Percentiles rank a stretch among this genome's conserved stretches.
phyloP scores from a whole-genome alignment of 257 asterid species.

The Coffea canephora region DNA sequence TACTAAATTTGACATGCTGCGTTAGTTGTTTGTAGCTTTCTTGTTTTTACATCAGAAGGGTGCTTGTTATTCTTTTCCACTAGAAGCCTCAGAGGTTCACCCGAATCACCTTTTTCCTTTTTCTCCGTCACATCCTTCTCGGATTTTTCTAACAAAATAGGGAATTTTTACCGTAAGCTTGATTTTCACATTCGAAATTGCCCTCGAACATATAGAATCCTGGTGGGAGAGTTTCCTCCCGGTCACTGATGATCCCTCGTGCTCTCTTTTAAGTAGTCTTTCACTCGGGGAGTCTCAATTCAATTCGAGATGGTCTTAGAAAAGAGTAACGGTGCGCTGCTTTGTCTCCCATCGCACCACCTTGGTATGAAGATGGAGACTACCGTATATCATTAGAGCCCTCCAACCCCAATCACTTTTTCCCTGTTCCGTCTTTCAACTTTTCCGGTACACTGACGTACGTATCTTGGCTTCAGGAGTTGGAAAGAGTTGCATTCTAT shows the following conservation, averaged over 20 bases:
- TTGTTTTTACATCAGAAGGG: not conserved
- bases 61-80: not conserved
- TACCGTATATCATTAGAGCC: not conserved
- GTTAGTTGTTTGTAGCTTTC: not conserved
- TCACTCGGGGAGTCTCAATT: not conserved
- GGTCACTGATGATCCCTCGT: not conserved
- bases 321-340: not conserved
- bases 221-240: not conserved
- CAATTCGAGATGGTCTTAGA: not conserved
- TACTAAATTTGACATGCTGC: not conserved
- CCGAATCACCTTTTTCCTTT: too few relatives aligned
- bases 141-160: too few relatives aligned
- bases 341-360: not conserved
- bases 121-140: not conserved
- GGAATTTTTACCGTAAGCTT: not conserved
- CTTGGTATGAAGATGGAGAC: not conserved
- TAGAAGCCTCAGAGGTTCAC: not conserved
- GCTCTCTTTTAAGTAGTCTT: not conserved
- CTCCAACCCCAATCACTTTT: not conserved
- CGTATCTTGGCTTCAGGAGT: constrained; percentile 18
- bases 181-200: not conserved
- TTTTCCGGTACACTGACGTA: not conserved
- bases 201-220: not conserved
- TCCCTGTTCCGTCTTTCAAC: not conserved
- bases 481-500: constrained; percentile 26